Evolutionary conservation across 495 filamentous ascomycete genomes (phyloP), one percentile per base, ranked within the genome.

Genomic region (Hypoxylon fuscum): DNA sequence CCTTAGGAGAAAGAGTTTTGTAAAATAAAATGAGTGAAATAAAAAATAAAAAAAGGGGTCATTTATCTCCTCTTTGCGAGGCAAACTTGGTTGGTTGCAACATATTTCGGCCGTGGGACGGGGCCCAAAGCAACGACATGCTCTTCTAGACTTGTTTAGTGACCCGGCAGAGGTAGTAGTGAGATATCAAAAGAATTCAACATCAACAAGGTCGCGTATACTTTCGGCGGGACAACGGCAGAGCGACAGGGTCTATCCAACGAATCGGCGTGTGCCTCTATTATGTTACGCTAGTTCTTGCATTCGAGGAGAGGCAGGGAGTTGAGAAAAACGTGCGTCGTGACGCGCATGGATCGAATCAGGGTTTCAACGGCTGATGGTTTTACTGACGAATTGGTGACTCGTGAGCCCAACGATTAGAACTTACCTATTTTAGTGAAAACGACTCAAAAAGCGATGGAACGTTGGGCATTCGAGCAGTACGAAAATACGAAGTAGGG

Each of bases 321-420:
- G 40, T 17, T 23, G 45, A 60, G 51, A 29, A 25, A 53, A 53
- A 58, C 52, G 46, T 61, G 56, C 56, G 48, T 61, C 52, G 57
- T 66, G 57, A 62, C 53, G 63, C 57, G 63, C 52, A 59, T 62
- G 47, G 53, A 66, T 58, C 40, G 63, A 61, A 62, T 66, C 51
- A 61, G 41, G 45, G 56, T 60, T 55, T 45, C 45, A 40, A 55
- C 44, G 20, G 22, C 42, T 27, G 14, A 22, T 32, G 43, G 10
- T 35, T 40, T 53, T n/a, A n/a, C 44, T 51, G 18, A 21, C 20
- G 12, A 32, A 32, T 32, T 44, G 29, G 27, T 53, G 34, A 46
- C 29, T 49, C 44, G 29, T 42, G 27, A 54, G 53, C 63, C 63
- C 47, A 61, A 62, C 53, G 52, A 51, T 3, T 14, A 25, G 35